These are phyloP conservation scores for Phaeosphaeriaceae sp. DNA, from an alignment of 2,329 filamentous ascomycete species.

Conservation along the genomic window DNA sequence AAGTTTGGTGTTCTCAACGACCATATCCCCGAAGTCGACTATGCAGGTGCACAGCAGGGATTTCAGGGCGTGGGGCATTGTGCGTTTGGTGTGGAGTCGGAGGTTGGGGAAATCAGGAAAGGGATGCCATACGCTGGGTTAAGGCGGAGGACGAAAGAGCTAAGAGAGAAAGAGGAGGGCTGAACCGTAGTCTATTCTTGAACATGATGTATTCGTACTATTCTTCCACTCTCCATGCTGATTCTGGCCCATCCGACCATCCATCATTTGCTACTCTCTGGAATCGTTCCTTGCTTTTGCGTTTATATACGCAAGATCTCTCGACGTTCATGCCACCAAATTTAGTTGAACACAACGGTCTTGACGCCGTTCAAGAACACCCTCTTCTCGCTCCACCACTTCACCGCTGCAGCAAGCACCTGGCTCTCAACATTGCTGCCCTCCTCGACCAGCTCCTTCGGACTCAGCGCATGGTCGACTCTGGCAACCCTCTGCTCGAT, in stretches of 20 bases:
- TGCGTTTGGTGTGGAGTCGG: slow-evolving; percentile 41
- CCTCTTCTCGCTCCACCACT: slow-evolving; percentile 81
- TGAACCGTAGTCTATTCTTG: background rate
- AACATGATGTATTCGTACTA: background rate
- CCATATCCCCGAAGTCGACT: slow-evolving; percentile 28
- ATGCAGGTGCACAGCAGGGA: slow-evolving; percentile 21
- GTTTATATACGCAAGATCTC: slow-evolving; percentile 2
- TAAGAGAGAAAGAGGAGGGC: background rate
- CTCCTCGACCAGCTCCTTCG: slow-evolving; percentile 79
- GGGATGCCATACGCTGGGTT: slow-evolving; percentile 36
- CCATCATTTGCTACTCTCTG: background rate
- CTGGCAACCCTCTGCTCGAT: slow-evolving; percentile 84
- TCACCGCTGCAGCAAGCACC: slow-evolving; percentile 80
- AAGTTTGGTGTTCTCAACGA: slow-evolving; percentile 49
- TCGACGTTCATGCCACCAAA: too few species aligned
- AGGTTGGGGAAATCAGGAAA: slow-evolving; percentile 29
- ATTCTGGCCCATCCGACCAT: too few species aligned
- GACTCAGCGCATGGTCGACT: slow-evolving; percentile 78
- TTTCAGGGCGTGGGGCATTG: slow-evolving; percentile 34
- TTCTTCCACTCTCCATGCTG: background rate
- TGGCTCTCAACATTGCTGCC: slow-evolving; percentile 86
- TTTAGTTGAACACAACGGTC: slow-evolving; percentile 76
- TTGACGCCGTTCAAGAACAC: slow-evolving; percentile 81
- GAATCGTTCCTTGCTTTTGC: background rate
- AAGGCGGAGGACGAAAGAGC: slow-evolving; percentile 5